Percentiles rank a stretch among this genome's conserved stretches.
Conservation (phyloP, 768 basidiomycete genomes). For the Serendipita vermifera region DNA sequence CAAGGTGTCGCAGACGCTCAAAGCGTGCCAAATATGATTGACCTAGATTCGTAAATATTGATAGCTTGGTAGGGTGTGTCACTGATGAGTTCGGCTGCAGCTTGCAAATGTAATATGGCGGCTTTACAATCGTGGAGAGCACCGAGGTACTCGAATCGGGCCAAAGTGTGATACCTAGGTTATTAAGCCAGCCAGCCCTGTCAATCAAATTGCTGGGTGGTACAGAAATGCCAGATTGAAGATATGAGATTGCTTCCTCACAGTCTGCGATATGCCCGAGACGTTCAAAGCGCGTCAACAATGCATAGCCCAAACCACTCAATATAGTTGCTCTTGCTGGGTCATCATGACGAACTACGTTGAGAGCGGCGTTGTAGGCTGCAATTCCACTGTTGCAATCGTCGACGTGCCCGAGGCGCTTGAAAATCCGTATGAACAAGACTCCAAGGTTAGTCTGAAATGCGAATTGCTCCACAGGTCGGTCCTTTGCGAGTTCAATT, state of each 20-base stretch:
- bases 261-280: not conserved
- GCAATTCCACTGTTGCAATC: not conserved
- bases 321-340: conserved; percentile 9
- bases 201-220: not conserved
- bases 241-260: not conserved
- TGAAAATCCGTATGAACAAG: not conserved
- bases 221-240: not conserved
- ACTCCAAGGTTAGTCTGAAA: not conserved
- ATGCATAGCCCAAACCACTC: not conserved
- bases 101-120: not conserved
- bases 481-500: conserved; percentile 13
- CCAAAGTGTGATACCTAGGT: not conserved
- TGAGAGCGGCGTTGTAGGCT: conserved; percentile 4
- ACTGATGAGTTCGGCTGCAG: not conserved
- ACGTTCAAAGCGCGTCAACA: not conserved
- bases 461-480: not conserved
- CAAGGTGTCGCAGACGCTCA: too few relatives aligned
- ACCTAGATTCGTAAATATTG: too few relatives aligned
- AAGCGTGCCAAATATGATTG: too few relatives aligned
- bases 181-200: not conserved
- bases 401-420: not conserved
- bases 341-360: conserved; percentile 13
- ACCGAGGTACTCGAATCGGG: not conserved
- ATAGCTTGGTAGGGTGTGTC: not conserved
- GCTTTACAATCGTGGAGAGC: not conserved